Conservation (phyloP, 495 filamentous ascomycete species). For the Letharia columbiana region DNA sequence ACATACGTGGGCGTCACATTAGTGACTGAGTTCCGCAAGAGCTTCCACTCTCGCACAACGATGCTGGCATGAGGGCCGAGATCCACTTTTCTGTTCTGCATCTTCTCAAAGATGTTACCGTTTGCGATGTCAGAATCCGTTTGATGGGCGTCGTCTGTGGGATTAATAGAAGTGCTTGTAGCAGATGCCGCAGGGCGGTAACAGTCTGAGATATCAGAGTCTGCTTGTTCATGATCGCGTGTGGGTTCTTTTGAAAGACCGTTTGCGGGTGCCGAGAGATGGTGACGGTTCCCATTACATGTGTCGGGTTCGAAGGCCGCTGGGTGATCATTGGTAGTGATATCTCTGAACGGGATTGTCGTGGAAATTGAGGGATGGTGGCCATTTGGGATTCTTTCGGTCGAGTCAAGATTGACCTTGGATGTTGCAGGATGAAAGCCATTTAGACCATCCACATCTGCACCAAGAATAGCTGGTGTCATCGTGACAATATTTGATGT, state of each 20-base stretch:
- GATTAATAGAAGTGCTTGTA: neutral
- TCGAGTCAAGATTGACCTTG: neutral
- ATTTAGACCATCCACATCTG: neutral
- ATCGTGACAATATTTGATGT: neutral
- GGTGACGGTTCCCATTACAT: neutral
- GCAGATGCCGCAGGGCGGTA: neutral
- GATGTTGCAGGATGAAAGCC: neutral
- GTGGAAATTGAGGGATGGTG: neutral
- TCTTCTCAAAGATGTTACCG: neutral
- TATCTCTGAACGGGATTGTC: neutral
- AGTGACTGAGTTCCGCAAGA: neutral
- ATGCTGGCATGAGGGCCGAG: slow-evolving; percentile 2
- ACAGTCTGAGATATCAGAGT: neutral
- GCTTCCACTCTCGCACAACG: slow-evolving; percentile 3
- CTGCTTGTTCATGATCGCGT: neutral
- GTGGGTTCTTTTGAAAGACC: neutral
- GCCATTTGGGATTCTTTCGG: neutral
- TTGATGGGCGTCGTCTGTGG: neutral
- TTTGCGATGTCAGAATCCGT: neutral
- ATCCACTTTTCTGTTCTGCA: neutral
- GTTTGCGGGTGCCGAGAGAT: neutral
- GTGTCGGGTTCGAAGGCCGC: neutral
- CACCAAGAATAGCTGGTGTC: neutral
- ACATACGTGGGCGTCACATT: neutral
- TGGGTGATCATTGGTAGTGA: neutral